Conservation (phyloP, 2,329 filamentous ascomycete species). For the Penicillium brevicompactum region DNA sequence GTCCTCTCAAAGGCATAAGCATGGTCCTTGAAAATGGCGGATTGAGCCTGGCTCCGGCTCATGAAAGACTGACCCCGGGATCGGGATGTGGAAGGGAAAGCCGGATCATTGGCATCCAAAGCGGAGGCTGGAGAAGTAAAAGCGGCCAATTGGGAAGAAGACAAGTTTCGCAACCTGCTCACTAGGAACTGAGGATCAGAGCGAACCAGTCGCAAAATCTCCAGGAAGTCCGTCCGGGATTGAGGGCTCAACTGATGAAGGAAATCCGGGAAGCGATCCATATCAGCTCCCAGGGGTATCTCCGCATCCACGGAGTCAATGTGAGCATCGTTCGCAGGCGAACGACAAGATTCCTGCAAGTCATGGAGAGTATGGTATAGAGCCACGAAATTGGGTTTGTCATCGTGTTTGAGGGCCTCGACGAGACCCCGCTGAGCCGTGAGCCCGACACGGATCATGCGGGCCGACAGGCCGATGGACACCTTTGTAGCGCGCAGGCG, state of each 20-base stretch:
- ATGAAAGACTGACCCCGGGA: constrained; percentile 41
- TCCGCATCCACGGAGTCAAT: constrained; percentile 37
- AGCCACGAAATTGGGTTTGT: constrained; percentile 47
- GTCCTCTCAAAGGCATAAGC: constrained; percentile 86
- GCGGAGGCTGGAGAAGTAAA: constrained; percentile 78
- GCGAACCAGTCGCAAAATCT: constrained; percentile 78
- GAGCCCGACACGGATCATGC: constrained; percentile 44
- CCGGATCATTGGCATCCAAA: constrained; percentile 79
- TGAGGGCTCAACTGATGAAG: constrained; percentile 71
- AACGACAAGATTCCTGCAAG: constrained; percentile 45
- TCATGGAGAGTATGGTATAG: constrained; percentile 49
- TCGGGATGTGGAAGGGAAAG: constrained; percentile 68
- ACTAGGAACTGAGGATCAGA: constrained; percentile 88
- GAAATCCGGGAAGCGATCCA: constrained; percentile 40
- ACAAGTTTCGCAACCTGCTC: constrained; percentile 74
- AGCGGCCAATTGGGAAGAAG: constrained; percentile 72
- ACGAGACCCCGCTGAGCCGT: constrained; percentile 48
- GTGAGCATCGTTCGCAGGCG: constrained; percentile 35
- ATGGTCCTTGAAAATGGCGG: constrained; percentile 71
- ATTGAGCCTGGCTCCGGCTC: constrained; percentile 43
- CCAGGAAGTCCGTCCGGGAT: constrained; percentile 73
- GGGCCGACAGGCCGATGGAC: constrained; percentile 46
- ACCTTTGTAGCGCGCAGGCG: constrained; percentile 45
- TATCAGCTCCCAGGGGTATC: constrained; percentile 40
- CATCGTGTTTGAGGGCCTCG: constrained; percentile 48